These are phyloP conservation scores for Leishmania major DNA, from an alignment of 208 protist genomes.

Conservation along the genomic window DNA sequence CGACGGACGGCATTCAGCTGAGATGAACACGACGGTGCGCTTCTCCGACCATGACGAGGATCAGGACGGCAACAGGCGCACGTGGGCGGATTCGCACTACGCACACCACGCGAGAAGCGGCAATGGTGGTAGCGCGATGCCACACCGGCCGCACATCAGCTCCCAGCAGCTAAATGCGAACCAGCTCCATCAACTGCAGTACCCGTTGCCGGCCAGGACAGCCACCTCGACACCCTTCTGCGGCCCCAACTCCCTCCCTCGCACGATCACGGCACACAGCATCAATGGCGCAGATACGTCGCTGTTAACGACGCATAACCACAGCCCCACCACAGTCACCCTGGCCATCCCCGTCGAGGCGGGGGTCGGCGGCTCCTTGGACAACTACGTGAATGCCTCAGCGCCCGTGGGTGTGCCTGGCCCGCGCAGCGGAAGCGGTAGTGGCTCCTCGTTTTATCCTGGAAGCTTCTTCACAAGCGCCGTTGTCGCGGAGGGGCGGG, in stretches of 20 bases:
- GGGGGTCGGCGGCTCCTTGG: background rate
- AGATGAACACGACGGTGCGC: constrained; percentile 4
- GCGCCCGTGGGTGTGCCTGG: background rate
- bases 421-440: constrained; percentile 13
- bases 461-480: constrained; percentile 25
- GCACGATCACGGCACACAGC: constrained; percentile 4
- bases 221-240: constrained; percentile 1
- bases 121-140: background rate
- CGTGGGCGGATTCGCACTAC: background rate
- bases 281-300: constrained; percentile 7
- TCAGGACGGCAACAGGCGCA: background rate
- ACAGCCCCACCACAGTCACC: constrained; percentile 7
- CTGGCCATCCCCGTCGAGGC: constrained; percentile 15
- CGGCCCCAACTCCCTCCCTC: constrained; percentile 10
- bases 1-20: constrained; percentile 1
- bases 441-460: constrained; percentile 23
- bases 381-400: constrained; percentile 5
- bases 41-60: constrained; percentile 14
- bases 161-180: constrained; percentile 1
- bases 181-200: constrained; percentile 3
- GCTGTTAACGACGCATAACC: constrained; percentile 9
- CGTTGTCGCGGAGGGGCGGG: background rate
- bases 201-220: constrained; percentile 1
- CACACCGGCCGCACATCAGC: background rate
- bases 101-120: background rate